Conservation (phyloP, 257 asterid genomes). For the Salvia hispanica region DNA sequence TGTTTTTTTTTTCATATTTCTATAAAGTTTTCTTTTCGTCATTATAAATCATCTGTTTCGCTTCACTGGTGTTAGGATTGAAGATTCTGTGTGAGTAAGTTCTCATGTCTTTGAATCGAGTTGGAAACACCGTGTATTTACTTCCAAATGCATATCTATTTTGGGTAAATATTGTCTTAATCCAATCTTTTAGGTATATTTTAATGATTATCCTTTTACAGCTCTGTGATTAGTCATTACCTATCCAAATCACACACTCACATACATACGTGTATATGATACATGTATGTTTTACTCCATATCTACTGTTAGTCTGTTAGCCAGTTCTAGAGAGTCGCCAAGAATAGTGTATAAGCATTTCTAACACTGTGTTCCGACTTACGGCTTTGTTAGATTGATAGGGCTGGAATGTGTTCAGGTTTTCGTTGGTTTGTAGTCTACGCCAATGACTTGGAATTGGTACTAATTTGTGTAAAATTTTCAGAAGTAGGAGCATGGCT, state of each 20-base stretch:
- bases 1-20: background rate
- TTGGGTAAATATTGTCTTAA: slow-evolving; percentile 4
- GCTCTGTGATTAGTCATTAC: no score
- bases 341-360: background rate
- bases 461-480: slow-evolving; percentile 1
- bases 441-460: slow-evolving; percentile 37
- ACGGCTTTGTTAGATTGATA: background rate
- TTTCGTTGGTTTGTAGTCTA: background rate
- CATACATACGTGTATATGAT: background rate
- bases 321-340: slow-evolving; percentile 4
- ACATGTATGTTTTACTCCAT: background rate
- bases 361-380: background rate
- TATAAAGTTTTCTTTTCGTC: background rate
- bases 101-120: slow-evolving; percentile 16
- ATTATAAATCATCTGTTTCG: no score
- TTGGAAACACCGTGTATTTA: slow-evolving; percentile 27
- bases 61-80: background rate
- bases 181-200: background rate
- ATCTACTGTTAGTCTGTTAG: background rate
- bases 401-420: background rate
- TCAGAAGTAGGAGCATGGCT: slow-evolving; percentile 21
- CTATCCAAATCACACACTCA: background rate
- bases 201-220: background rate
- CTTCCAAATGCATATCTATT: slow-evolving; percentile 12
- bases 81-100: slow-evolving; percentile 36